A percentile compares a stretch with the other conserved stretches of the same genome.
These are phyloP conservation scores for Ramularia endophylla DNA, from an alignment of 2,329 filamentous ascomycete species.

Conservation along the genomic window DNA sequence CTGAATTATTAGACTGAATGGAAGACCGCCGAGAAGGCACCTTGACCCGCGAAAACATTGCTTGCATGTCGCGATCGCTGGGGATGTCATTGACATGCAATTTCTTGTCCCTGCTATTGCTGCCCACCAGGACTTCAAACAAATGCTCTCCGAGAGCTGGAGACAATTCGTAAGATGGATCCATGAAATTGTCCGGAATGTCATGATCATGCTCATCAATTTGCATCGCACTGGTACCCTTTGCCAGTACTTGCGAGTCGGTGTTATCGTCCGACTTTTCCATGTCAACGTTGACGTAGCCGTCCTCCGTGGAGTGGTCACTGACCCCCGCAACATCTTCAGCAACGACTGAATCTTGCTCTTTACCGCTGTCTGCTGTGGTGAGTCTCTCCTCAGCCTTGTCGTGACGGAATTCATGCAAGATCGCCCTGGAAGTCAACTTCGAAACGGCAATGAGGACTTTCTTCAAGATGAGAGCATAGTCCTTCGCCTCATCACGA, in stretches of 20 bases:
- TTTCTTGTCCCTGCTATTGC: slow-evolving; percentile 41
- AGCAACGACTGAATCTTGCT: slow-evolving; percentile 33
- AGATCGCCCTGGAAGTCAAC: slow-evolving; percentile 64
- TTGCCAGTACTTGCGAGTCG: slow-evolving; percentile 1
- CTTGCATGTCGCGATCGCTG: slow-evolving; percentile 14
- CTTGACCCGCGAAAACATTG: slow-evolving; percentile 28
- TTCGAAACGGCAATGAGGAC: slow-evolving; percentile 69
- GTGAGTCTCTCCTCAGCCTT: slow-evolving; percentile 1
- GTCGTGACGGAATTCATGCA: slow-evolving; percentile 43
- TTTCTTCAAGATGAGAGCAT: slow-evolving; percentile 73
- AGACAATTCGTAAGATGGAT: slow-evolving; percentile 45
- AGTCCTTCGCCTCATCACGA: slow-evolving; percentile 61
- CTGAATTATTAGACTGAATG: slow-evolving; percentile 22
- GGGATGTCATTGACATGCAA: slow-evolving; percentile 44
- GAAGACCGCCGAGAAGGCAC: slow-evolving; percentile 19
- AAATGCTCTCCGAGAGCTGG: slow-evolving; percentile 57
- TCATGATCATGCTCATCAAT: slow-evolving; percentile 5
- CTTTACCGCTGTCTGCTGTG: neutral
- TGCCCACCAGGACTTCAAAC: slow-evolving; percentile 55
- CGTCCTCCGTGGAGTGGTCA: slow-evolving; percentile 79
- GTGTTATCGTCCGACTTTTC: neutral
- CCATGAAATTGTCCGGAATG: slow-evolving; percentile 26
- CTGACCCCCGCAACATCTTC: slow-evolving; percentile 53
- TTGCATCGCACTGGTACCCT: slow-evolving; percentile 8
- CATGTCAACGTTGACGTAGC: slow-evolving; percentile 68